phyloP scores from a whole-genome alignment of 2,329 filamentous ascomycete species.

The Eutypella sp. region DNA sequence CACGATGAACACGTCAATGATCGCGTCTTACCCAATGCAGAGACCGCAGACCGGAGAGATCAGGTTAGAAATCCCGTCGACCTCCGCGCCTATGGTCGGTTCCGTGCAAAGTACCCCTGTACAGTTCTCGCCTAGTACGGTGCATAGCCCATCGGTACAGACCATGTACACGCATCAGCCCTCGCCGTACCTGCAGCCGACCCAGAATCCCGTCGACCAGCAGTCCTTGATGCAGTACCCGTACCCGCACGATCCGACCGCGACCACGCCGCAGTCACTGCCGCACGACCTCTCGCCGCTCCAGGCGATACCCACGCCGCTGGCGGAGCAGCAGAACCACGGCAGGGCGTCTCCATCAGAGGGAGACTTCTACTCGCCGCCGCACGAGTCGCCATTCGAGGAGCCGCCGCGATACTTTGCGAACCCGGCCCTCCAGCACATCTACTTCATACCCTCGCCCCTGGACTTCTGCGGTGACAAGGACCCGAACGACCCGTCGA shows the following conservation, averaged over 20 bases:
- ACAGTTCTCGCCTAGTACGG: conserved; percentile 52
- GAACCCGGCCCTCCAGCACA: no score
- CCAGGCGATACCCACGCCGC: background rate
- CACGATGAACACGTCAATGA: conserved; percentile 51
- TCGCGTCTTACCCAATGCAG: conserved; percentile 49
- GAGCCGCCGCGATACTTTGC: conserved; percentile 27
- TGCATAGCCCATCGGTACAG: conserved; percentile 48
- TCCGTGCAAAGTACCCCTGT: conserved; percentile 55
- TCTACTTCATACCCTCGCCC: conserved; percentile 42
- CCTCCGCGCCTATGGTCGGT: conserved; percentile 40
- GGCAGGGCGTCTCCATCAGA: background rate
- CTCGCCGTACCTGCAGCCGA: conserved; percentile 45
- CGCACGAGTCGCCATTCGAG: background rate
- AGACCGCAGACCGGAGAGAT: conserved; percentile 43
- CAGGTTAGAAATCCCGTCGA: conserved; percentile 46
- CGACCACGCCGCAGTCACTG: background rate
- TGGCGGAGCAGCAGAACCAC: background rate
- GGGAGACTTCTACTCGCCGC: background rate
- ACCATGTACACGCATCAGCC: conserved; percentile 54
- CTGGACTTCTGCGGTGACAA: conserved; percentile 52
- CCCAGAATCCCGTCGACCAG: conserved; percentile 1
- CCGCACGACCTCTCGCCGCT: background rate
- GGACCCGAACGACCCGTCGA: conserved; percentile 52
- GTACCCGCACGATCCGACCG: background rate
- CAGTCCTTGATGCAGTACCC: background rate